These are phyloP conservation scores for Eutypella sp. DNA, from an alignment of 2,329 filamentous ascomycete genomes.

Conservation along the genomic window DNA sequence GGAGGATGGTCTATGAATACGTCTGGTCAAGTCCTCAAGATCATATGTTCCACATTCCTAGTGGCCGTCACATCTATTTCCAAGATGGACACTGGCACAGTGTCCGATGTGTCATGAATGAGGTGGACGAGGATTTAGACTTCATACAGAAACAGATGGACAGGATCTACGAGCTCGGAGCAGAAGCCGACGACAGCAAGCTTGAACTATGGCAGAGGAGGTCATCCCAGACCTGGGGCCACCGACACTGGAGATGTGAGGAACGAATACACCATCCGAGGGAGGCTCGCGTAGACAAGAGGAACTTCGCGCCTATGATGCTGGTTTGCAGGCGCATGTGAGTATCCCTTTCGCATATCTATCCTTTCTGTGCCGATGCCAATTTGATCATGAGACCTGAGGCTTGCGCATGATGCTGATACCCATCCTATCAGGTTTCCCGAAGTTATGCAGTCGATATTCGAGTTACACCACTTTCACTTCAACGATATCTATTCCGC, in stretches of 20 bases:
- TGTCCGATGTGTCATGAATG: slow-evolving; percentile 24
- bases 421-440: slow-evolving; percentile 19
- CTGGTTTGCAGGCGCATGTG: slow-evolving; percentile 27
- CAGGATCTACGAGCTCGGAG: slow-evolving; percentile 8
- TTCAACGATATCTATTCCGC: slow-evolving; percentile 25
- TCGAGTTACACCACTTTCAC: slow-evolving; percentile 25
- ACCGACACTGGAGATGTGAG: slow-evolving; percentile 28
- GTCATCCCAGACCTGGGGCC: slow-evolving; percentile 24
- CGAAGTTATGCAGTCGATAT: slow-evolving; percentile 25
- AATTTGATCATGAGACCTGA: too few species aligned
- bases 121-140: slow-evolving; percentile 21
- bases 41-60: slow-evolving; percentile 19
- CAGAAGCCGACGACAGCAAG: slow-evolving; percentile 6
- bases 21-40: slow-evolving; percentile 20
- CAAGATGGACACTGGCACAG: slow-evolving; percentile 23
- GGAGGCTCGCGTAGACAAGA: slow-evolving; percentile 18
- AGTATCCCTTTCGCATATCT: slow-evolving; percentile 8
- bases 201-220: slow-evolving; percentile 24
- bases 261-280: slow-evolving; percentile 19
- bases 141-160: slow-evolving; percentile 26
- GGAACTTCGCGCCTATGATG: slow-evolving; percentile 23
- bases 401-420: background rate
- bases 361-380: background rate
- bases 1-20: slow-evolving; percentile 26
- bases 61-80: slow-evolving; percentile 24